Evolutionary conservation across 306 rosid genomes (phyloP), one percentile per base, ranked within the genome.

Genomic region (Sindora glabra): DNA sequence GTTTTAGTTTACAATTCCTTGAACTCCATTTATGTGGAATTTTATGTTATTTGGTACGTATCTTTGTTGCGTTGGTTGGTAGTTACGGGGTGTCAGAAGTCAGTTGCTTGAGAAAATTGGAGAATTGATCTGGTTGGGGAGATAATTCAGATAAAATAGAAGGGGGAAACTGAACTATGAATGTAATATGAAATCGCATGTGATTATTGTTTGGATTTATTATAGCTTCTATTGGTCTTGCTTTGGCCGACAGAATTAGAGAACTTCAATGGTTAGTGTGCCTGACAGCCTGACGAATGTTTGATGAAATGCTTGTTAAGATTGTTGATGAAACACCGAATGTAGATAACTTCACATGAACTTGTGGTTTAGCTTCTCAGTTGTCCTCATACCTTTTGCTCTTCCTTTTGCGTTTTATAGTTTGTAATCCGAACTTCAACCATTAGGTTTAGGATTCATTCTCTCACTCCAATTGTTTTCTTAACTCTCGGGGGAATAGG

Each of bases 221-320:
- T 29, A 0, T 29, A 17, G 5, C 2, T 19, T 54, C n/a, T n/a
- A n/a, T n/a, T n/a, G n/a, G n/a, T n/a, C n/a, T n/a, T n/a, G n/a
- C n/a, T n/a, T n/a, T n/a, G n/a, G n/a, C n/a, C n/a, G 8, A 29
- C 2, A 29, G 8, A 29, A 29, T 9, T 29, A 1, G 34, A n/a
- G 44, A 40, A 19, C 23, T 62, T 45, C 3, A 24, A 8, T 26
- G 48, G 11, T 46, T 51, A 17, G 8, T 42, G 38, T 72, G 63
- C 42, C 18, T 1, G 65, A 29, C 22, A 62, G 1, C 41, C 0
- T 34, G 12, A 10, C 9, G 55, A 8, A 26, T 72, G 72, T 65
- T 61, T 67, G 70, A 67, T 61, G 62, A 55, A 65, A 46, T 65
- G 64, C 56, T 19, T 4, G 36, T 38, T 25, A 51, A 29, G 60